Base-by-base conservation (phyloP, 2,329 filamentous ascomycete species). In the Cordyceps tenuipes region DNA sequence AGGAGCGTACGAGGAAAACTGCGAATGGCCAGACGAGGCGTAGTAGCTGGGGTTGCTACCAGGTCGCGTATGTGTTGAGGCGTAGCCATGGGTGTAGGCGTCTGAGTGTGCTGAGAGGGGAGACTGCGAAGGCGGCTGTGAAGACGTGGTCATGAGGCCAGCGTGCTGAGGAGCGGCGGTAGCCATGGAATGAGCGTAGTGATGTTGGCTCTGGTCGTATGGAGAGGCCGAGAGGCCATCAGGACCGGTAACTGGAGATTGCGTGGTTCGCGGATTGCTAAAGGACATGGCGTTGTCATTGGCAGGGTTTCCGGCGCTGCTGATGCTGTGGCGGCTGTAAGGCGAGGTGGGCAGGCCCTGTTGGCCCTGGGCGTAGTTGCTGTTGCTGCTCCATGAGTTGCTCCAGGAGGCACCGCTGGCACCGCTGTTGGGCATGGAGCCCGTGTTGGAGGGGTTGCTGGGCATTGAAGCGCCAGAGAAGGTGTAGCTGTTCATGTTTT, bases 171-270 rank as follows among this genome's bases (percentile, higher is more conserved):
- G 41, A 36, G 60, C 48, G 19, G n/a, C 54, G 12, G 60, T 48
- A 6, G 54, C 39, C 60, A 61, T 61, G 52, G 36, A 12, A 51
- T 65, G 70, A 62, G 70, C 68, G 36, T 75, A 90, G 39, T 85
- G 78, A 49, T 87, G 79, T n/a, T 43, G 39, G 64, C 85, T 84
- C 63, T 84, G 77, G 64, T 89, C 86, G 72, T 87, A 90, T 7
- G 86, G 81, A 62, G 87, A 84, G 59, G 83, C 79, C 62, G 88
- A 82, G 59, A 92, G 76, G 53, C 79, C 80, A 68, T 90, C 84
- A 52, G 77, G 78, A 31, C 79, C 76, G 8, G 82, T 79, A 10
- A 76, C 71, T 15, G 88, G 86, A 26, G 73, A 74, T 57, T 71
- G 71, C 3, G 73, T 71, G 63, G 66, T 71, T 59, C 73, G 67